Evolutionary conservation across 1,139 yeast genomes (phyloP).

Genomic region (Nadsonia starkeyi-henricii): DNA sequence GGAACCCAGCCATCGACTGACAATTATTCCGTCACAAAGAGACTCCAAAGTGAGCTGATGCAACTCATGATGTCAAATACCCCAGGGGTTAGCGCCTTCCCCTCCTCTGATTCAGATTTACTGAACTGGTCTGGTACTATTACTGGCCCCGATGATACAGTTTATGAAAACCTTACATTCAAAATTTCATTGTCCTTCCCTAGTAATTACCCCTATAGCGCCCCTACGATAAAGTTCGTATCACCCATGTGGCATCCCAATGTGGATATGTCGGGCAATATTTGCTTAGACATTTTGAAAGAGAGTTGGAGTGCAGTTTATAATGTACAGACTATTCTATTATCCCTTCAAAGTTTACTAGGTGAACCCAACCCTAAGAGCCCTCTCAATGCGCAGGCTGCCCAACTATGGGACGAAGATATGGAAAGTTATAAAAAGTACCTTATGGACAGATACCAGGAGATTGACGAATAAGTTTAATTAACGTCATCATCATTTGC

Average conservation of each 20-base stretch:
- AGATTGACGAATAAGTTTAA: conserved; percentile 20
- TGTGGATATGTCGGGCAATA: conserved; percentile 51
- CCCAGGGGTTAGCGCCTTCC: conserved; percentile 41
- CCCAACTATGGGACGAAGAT: conserved; percentile 33
- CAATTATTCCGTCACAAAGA: conserved; percentile 28
- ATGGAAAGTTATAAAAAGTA: conserved; percentile 34
- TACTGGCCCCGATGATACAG: conserved; percentile 49
- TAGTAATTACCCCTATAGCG: conserved; percentile 44
- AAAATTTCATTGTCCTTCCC: conserved; percentile 43
- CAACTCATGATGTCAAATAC: conserved; percentile 37
- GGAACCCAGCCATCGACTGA: too few species aligned
- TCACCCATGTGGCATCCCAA: conserved; percentile 66
- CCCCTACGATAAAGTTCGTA: conserved; percentile 46
- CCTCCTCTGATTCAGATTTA: conserved; percentile 37
- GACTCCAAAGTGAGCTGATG: conserved; percentile 37
- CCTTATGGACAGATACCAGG: conserved; percentile 32
- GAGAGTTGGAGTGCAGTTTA: conserved; percentile 64
- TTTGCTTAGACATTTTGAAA: conserved; percentile 38
- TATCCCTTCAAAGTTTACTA: conserved; percentile 44
- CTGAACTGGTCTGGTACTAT: conserved; percentile 49
- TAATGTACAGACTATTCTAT: conserved; percentile 44
- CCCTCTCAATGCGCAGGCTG: conserved; percentile 39
- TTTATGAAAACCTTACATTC: conserved; percentile 42
- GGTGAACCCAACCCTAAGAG: conserved; percentile 41
- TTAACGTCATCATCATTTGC: not conserved